These are phyloP conservation scores for Fusarium longipes DNA, from an alignment of 2,329 filamentous ascomycete species.

Conservation along the genomic window DNA sequence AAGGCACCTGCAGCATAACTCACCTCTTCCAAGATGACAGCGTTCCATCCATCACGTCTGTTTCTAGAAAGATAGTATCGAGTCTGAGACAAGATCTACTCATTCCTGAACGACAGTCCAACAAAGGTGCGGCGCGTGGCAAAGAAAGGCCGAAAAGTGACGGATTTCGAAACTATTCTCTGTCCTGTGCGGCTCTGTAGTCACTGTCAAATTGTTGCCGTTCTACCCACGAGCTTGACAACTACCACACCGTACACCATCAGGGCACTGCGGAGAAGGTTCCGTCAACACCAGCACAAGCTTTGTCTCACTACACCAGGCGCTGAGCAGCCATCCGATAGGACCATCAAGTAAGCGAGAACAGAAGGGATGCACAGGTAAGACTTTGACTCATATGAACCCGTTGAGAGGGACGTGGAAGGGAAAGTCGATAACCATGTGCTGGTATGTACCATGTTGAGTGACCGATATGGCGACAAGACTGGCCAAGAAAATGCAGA, in stretches of 20 bases:
- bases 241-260: slow-evolving; percentile 6
- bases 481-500: neutral
- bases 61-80: slow-evolving; percentile 32
- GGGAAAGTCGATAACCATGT: slow-evolving; percentile 7
- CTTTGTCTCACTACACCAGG: slow-evolving; percentile 28
- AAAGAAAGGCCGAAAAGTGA: slow-evolving; percentile 29
- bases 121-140: slow-evolving; percentile 28
- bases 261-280: slow-evolving; percentile 1
- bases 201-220: slow-evolving; percentile 10
- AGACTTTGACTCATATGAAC: neutral
- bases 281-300: slow-evolving; percentile 7
- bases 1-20: neutral
- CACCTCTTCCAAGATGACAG: slow-evolving; percentile 9
- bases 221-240: slow-evolving; percentile 18
- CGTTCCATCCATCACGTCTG: slow-evolving; percentile 28
- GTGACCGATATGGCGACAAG: slow-evolving; percentile 2
- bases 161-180: slow-evolving; percentile 13
- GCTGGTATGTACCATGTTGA: slow-evolving; percentile 32
- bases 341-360: slow-evolving; percentile 16
- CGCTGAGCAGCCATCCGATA: slow-evolving; percentile 26
- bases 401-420: slow-evolving; percentile 3
- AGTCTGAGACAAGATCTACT: slow-evolving; percentile 33
- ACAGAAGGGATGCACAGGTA: slow-evolving; percentile 16
- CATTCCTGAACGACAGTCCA: slow-evolving; percentile 28
- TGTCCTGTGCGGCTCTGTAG: slow-evolving; percentile 6